These are phyloP conservation scores for Podila epigama DNA, from an alignment of 192 early-diverging fungal genomes.

Conservation along the genomic window DNA sequence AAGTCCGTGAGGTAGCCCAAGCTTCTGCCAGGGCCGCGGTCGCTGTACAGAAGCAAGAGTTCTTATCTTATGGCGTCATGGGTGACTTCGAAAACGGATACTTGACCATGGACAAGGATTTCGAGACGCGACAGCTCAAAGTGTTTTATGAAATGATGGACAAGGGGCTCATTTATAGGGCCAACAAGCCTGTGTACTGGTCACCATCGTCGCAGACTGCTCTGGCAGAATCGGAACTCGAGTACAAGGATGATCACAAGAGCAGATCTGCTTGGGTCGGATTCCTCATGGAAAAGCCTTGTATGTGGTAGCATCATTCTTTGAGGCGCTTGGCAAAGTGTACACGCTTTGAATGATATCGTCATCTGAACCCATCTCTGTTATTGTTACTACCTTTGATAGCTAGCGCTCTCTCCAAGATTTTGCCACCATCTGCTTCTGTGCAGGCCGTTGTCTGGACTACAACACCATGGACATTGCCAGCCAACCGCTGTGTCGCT, in stretches of 20 bases:
- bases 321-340: not conserved
- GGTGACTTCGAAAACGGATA: slow-evolving; percentile 80
- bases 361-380: not conserved
- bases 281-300: slow-evolving; percentile 56
- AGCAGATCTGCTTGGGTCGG: slow-evolving; percentile 77
- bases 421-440: slow-evolving; percentile 18
- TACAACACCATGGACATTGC: slow-evolving; percentile 85
- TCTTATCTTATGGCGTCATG: slow-evolving; percentile 75
- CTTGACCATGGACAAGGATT: slow-evolving; percentile 72
- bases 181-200: slow-evolving; percentile 85
- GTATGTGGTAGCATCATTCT: slow-evolving; percentile 25
- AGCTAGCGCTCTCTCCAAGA: slow-evolving; percentile 9
- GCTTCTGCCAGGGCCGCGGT: slow-evolving; percentile 67
- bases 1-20: slow-evolving; percentile 64
- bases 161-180: slow-evolving; percentile 75
- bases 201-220: slow-evolving; percentile 84
- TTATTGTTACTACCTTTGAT: too few relatives aligned
- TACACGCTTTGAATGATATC: not conserved
- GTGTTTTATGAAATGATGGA: slow-evolving; percentile 78
- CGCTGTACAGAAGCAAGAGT: slow-evolving; percentile 62
- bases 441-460: slow-evolving; percentile 73
- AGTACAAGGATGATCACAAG: slow-evolving; percentile 79
- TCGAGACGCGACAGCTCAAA: slow-evolving; percentile 74
- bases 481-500: slow-evolving; percentile 76
- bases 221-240: slow-evolving; percentile 81